A percentile compares a stretch with the other conserved stretches of the same genome.
phyloP scores from a whole-genome alignment of 2,329 filamentous ascomycete genomes.

The Fusarium sp. region DNA sequence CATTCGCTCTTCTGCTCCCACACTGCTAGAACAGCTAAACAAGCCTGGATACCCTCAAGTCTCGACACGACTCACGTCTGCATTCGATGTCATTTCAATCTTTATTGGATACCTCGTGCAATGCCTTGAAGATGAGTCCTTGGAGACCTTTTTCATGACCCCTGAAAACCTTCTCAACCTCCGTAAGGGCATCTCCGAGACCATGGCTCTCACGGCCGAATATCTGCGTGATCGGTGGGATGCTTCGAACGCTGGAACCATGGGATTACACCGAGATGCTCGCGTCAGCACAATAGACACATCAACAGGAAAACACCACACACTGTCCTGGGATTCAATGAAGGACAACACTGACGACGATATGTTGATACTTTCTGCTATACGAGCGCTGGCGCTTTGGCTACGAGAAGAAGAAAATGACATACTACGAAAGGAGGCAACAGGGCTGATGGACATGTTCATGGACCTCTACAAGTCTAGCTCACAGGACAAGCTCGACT shows the following conservation, averaged over 20 bases:
- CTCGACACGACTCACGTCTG: slow-evolving; percentile 69
- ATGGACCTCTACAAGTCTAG: slow-evolving; percentile 69
- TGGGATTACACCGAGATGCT: slow-evolving; percentile 71
- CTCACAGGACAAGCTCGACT: slow-evolving; percentile 59
- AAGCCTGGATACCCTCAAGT: slow-evolving; percentile 63
- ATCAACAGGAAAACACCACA: slow-evolving; percentile 60
- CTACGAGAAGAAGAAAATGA: slow-evolving; percentile 77
- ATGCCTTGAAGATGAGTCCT: slow-evolving; percentile 63
- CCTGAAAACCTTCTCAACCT: slow-evolving; percentile 73
- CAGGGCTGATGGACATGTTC: slow-evolving; percentile 73
- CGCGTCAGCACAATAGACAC: slow-evolving; percentile 61
- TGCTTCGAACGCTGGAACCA: slow-evolving; percentile 71
- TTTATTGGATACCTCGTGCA: slow-evolving; percentile 71
- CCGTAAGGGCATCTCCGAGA: slow-evolving; percentile 71
- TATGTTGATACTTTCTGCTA: slow-evolving; percentile 69
- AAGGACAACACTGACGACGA: slow-evolving; percentile 65
- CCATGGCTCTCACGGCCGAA: slow-evolving; percentile 73
- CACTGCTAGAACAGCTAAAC: slow-evolving; percentile 70
- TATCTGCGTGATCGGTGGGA: slow-evolving; percentile 79
- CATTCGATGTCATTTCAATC: slow-evolving; percentile 72
- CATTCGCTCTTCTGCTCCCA: slow-evolving; percentile 72
- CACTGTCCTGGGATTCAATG: slow-evolving; percentile 71
- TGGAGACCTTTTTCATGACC: slow-evolving; percentile 60
- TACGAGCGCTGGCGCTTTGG: slow-evolving; percentile 73
- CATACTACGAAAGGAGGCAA: slow-evolving; percentile 66